Conservation (phyloP, 2,329 filamentous ascomycete species). For the Didymella sp. region DNA sequence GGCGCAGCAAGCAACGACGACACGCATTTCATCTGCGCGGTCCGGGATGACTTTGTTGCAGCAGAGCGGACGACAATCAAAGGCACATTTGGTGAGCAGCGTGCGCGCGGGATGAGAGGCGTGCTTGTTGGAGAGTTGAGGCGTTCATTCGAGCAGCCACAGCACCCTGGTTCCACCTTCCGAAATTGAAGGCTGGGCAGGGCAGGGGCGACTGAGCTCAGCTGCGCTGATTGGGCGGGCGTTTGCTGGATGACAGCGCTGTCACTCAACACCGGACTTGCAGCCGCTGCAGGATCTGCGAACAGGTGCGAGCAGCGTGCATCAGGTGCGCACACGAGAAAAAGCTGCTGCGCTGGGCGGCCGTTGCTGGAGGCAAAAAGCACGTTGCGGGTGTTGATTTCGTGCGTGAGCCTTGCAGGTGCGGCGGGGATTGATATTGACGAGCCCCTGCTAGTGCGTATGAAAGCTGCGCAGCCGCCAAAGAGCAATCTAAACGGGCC, state of each 20-base stretch:
- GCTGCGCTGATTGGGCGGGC: constrained; percentile 10
- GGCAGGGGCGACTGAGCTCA: constrained; percentile 6
- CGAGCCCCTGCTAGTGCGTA: constrained; percentile 16
- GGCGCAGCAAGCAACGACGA: constrained; percentile 1
- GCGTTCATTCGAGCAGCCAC: constrained; percentile 18
- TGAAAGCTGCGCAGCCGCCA: constrained; percentile 14
- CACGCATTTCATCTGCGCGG: constrained; percentile 10
- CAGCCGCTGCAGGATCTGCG: constrained; percentile 4
- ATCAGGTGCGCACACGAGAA: constrained; percentile 4
- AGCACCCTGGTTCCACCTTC: constrained; percentile 19
- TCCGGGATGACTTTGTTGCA: constrained; percentile 8
- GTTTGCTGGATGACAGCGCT: constrained; percentile 7
- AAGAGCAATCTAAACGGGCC: constrained; percentile 12
- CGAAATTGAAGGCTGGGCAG: constrained; percentile 17
- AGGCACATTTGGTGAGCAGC: not conserved
- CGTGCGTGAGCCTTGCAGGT: constrained; percentile 4
- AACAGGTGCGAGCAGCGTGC: constrained; percentile 1
- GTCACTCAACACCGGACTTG: constrained; percentile 1
- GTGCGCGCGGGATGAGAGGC: not conserved
- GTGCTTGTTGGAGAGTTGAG: constrained; percentile 7
- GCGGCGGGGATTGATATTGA: constrained; percentile 11
- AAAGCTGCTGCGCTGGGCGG: constrained; percentile 2
- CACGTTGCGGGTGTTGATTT: constrained; percentile 6
- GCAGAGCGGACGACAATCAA: constrained; percentile 14
- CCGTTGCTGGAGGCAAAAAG: not conserved